Evolutionary conservation across 139 green algal genomes (phyloP).

Genomic region (Microglena sp.): DNA sequence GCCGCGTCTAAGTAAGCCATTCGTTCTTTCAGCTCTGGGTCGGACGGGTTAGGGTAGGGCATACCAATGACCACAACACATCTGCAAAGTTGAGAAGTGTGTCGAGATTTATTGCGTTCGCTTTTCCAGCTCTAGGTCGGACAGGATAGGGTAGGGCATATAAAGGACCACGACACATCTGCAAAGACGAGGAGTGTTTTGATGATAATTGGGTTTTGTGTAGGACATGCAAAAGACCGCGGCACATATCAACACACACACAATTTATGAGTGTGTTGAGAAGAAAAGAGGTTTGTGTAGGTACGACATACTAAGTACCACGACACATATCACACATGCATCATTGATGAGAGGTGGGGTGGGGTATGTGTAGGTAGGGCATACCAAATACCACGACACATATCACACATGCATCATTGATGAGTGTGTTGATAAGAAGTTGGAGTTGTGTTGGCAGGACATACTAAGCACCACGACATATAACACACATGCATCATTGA

Average conservation of each 20-base stretch:
- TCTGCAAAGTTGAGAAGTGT: conserved; percentile 28
- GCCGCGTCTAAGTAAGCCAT: conserved; percentile 73
- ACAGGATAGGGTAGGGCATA: conserved; percentile 86
- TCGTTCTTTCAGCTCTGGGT: conserved; percentile 83
- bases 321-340: not conserved
- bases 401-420: no score
- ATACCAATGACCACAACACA: conserved; percentile 89
- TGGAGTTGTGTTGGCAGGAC: no score
- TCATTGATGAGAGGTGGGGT: not conserved
- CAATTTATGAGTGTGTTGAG: no score
- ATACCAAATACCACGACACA: not conserved
- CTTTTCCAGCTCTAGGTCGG: conserved; percentile 75
- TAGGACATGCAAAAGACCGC: no score
- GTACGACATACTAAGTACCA: not conserved
- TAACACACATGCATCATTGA: no score
- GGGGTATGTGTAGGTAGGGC: not conserved
- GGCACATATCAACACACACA: no score
- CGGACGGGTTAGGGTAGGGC: conserved; percentile 85
- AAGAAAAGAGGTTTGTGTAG: not conserved
- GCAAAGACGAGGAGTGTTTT: not conserved
- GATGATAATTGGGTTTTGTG: no score
- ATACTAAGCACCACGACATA: no score
- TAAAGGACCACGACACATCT: conserved; percentile 74
- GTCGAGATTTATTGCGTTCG: no score
- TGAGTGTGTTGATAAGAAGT: no score